Base-by-base conservation (phyloP, 2,329 filamentous ascomycete genomes). In the Penicillium sp. region DNA sequence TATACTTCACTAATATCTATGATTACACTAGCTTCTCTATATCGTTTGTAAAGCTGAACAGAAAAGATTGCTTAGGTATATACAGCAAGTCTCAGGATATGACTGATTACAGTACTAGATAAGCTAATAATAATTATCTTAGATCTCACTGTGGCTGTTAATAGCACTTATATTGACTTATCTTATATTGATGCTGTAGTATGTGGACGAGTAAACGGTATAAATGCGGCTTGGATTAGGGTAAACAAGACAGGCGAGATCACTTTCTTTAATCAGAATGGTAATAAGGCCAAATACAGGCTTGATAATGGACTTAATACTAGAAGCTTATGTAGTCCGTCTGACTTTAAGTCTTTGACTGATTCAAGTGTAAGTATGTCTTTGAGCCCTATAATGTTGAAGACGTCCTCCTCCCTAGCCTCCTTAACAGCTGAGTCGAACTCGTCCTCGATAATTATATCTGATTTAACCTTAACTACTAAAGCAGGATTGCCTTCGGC, bases 211-310 rank as follows among this genome's bases (percentile, higher is more conserved):
- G 37, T 48, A 28, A 26, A 59, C n/a, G 47, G 50, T 21, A 36
- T 36, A 7, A 18, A 47, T 42, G 50, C 24, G 24, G 51, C 52
- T 11, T 59, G 39, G 56, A 54, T 59, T 16, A 21, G 3, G 39
- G 48, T 59, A 3, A 39, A 55, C 9, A 14, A 39, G 16, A 52
- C 49, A 11, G 53, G 44, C 24, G 21, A 48, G 28, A 47, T 54
- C 40, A 54, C 43, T 14, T 59, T 59, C 14, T 54, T 44, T 18
- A 56, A 56, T 33, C 47, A 51, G 19, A 51, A 52, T 9, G 44
- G 53, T 24, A 33, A 54, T 23, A 44, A 40, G 4, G 48, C 47
- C 26, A 42, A 7, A 31, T 59, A 47, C 21, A 51, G 13, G 10
- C 45, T 40, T 13, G 37, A 52, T 18, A 19, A 54, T 40, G 40